Percentiles rank a stretch among this genome's conserved stretches.
Evolutionary conservation across 1,284 basidiomycete species (phyloP).

Genomic region (Ceratobasidium sp.): DNA sequence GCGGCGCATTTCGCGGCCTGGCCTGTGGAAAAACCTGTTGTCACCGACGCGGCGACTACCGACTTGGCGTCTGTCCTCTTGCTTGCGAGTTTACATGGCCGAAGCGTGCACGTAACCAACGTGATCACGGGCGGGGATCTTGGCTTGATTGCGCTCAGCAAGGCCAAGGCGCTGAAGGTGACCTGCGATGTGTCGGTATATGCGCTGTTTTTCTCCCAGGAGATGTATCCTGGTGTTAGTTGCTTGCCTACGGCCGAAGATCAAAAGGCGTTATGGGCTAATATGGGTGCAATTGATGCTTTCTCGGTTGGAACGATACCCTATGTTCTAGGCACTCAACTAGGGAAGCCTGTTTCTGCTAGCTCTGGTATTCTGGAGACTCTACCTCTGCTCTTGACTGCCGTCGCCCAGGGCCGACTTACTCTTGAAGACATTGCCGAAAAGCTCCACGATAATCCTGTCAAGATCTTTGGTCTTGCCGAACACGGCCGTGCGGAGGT

Average conservation of each 20-base stretch:
- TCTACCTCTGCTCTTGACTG: slow-evolving; percentile 88
- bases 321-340: slow-evolving; percentile 80
- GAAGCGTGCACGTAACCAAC: slow-evolving; percentile 94
- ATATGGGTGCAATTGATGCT: slow-evolving; percentile 87
- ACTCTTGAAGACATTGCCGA: slow-evolving; percentile 86
- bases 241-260: slow-evolving; percentile 84
- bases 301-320: slow-evolving; percentile 93
- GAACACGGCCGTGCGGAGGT: slow-evolving; percentile 91
- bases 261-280: slow-evolving; percentile 90
- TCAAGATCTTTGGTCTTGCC: slow-evolving; percentile 91
- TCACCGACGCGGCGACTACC: slow-evolving; percentile 93
- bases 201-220: slow-evolving; percentile 89
- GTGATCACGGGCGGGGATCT: slow-evolving; percentile 92
- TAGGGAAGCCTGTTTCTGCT: slow-evolving; percentile 75
- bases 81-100: slow-evolving; percentile 91
- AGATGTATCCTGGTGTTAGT: slow-evolving; percentile 76
- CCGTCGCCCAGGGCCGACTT: slow-evolving; percentile 84
- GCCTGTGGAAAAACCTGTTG: slow-evolving; percentile 92
- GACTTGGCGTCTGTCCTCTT: slow-evolving; percentile 95
- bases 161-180: slow-evolving; percentile 93
- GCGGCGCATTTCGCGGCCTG: slow-evolving; percentile 93
- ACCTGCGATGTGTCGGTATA: slow-evolving; percentile 97
- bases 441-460: slow-evolving; percentile 92
- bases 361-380: slow-evolving; percentile 91
- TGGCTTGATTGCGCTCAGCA: slow-evolving; percentile 92